Evolutionary conservation across 352 stramenopile genomes (phyloP), one percentile per base, ranked within the genome.

Genomic region (Globisporangium iwayamae): DNA sequence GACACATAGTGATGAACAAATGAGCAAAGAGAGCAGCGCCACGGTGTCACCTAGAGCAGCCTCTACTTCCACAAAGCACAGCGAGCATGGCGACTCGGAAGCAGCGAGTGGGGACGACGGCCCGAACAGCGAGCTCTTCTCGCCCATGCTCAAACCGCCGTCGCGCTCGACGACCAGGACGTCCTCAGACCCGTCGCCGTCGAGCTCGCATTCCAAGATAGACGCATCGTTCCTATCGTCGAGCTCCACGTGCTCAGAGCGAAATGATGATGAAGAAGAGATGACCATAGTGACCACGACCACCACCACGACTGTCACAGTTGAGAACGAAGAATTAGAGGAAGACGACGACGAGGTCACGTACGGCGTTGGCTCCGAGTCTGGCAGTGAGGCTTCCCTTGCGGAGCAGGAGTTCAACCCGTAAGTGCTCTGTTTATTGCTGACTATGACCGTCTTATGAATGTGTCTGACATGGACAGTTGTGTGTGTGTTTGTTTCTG

Each of bases 341-440:
- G 60, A 74, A 2, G 70, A 86, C 6, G 66, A 86, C 6, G 66
- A 63, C 0, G 54, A 57, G 11, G 28, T 7, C 6, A 34, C 30
- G 41, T 41, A 59, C 45, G 25, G 38, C 10, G 57, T 46, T 45
- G 56, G 48, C 30, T 69, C 63, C 0, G 57, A 69, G 7, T 63
- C 73, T 2, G 63, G 76, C n/a, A 81, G 65, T 28, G 78, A 84
- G 2, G 65, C 36, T n/a, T 60, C 64, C 4, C 56, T 32, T 28
- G 39, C 46, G 11, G 83, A 92, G 5, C 75, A 79, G 22, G 85
- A 92, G 53, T 94, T 94, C 69, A 92, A 94, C 25, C 85, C 85
- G 85, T 94, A 72, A 62, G 79, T 79, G 34, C 14, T 41, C 36
- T 13, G n/a, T 36, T 5, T 7, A 32, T 25, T 28, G 18, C 8